Evolutionary conservation across 805 yeast species (phyloP).

Genomic region (Candida vartiovaarae): DNA sequence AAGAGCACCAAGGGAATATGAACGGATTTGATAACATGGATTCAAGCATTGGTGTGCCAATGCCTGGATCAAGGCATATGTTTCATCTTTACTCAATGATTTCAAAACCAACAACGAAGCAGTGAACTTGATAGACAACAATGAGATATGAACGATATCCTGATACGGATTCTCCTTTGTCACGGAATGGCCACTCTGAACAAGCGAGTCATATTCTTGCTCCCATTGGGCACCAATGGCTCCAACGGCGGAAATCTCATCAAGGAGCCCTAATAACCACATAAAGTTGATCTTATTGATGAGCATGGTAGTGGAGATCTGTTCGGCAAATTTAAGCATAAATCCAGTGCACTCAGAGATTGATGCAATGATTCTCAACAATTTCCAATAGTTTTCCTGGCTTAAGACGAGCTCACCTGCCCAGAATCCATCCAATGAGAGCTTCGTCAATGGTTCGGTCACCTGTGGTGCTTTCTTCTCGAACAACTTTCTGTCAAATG

Average conservation of each 20-base stretch:
- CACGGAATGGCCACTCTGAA: slow-evolving; percentile 36
- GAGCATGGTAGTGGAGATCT: slow-evolving; percentile 27
- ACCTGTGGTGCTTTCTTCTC: slow-evolving; percentile 16
- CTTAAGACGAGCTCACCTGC: slow-evolving; percentile 33
- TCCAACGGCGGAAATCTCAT: slow-evolving; percentile 76
- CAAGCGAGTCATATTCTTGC: slow-evolving; percentile 45
- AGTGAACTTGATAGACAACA: slow-evolving; percentile 57
- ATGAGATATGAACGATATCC: slow-evolving; percentile 49
- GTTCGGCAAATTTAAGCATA: slow-evolving; percentile 42
- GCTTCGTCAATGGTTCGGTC: slow-evolving; percentile 9
- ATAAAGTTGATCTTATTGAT: slow-evolving; percentile 49
- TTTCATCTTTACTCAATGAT: slow-evolving; percentile 27
- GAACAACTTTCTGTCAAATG: slow-evolving; percentile 10
- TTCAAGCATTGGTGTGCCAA: slow-evolving; percentile 85
- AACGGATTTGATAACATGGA: slow-evolving; percentile 73
- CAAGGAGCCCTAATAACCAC: slow-evolving; percentile 62
- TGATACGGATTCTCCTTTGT: slow-evolving; percentile 42
- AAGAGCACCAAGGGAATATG: slow-evolving; percentile 55
- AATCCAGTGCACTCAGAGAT: slow-evolving; percentile 33
- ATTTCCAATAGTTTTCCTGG: slow-evolving; percentile 48
- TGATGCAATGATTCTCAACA: slow-evolving; percentile 42
- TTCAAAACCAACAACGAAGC: slow-evolving; percentile 37
- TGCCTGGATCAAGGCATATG: slow-evolving; percentile 64
- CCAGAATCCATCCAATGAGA: slow-evolving; percentile 2
- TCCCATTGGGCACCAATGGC: slow-evolving; percentile 76